phyloP scores from a whole-genome alignment of 2,329 filamentous ascomycete species.

The Alternaria triticimaculans region DNA sequence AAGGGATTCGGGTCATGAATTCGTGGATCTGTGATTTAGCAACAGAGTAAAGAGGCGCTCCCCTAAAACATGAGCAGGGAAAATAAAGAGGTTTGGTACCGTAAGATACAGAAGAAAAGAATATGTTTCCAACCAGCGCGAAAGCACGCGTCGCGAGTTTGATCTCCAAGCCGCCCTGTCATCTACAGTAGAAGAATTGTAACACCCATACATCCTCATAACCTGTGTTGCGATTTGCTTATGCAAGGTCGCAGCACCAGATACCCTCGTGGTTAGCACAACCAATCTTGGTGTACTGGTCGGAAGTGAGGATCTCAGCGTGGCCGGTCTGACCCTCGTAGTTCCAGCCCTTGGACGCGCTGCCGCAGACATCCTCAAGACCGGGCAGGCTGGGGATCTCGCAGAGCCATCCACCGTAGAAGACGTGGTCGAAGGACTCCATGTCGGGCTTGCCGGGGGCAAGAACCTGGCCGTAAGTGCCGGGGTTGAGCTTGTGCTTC shows the following conservation, averaged over 20 bases:
- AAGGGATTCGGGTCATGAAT: slow-evolving; percentile 10
- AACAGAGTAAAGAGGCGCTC: slow-evolving; percentile 9
- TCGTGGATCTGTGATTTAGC: slow-evolving; percentile 16
- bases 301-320: slow-evolving; percentile 38
- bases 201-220: neutral
- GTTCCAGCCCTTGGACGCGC: slow-evolving; percentile 33
- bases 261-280: slow-evolving; percentile 32
- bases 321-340: slow-evolving; percentile 42
- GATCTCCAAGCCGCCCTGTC: slow-evolving; percentile 21
- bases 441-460: slow-evolving; percentile 26
- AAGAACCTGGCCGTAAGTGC: slow-evolving; percentile 38
- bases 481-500: slow-evolving; percentile 42
- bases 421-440: slow-evolving; percentile 37
- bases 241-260: slow-evolving; percentile 44
- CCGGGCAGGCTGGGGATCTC: slow-evolving; percentile 36
- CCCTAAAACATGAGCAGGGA: slow-evolving; percentile 9
- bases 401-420: slow-evolving; percentile 47
- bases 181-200: slow-evolving; percentile 11
- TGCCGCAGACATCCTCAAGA: slow-evolving; percentile 33
- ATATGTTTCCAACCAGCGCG: slow-evolving; percentile 19
- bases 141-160: slow-evolving; percentile 11
- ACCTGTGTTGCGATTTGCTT: slow-evolving; percentile 11
- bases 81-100: slow-evolving; percentile 18
- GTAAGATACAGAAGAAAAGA: slow-evolving; percentile 25
- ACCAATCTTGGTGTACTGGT: slow-evolving; percentile 39